Evolutionary conservation across 2,329 filamentous ascomycete genomes (phyloP).

Genomic region (Botrytis sinoallii): DNA sequence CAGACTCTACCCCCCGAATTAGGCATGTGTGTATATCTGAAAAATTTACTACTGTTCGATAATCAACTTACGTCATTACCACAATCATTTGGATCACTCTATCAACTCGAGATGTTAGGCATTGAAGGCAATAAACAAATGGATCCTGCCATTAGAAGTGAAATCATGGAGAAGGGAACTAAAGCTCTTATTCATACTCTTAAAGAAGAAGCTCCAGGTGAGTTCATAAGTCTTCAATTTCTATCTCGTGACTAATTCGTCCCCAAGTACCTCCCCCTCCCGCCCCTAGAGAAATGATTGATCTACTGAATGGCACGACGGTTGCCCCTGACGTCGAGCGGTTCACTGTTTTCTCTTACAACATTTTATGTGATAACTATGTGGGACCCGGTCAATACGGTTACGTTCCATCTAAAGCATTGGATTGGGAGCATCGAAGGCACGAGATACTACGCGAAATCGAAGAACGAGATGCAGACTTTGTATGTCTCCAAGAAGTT

Average conservation of each 20-base stretch:
- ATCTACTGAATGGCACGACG: slow-evolving; percentile 67
- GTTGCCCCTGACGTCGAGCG: slow-evolving; percentile 56
- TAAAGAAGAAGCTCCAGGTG: slow-evolving; percentile 81
- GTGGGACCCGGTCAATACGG: slow-evolving; percentile 83
- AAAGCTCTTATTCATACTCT: slow-evolving; percentile 78
- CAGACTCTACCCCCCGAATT: slow-evolving; percentile 81
- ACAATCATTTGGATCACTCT: slow-evolving; percentile 82
- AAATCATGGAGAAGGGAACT: slow-evolving; percentile 84
- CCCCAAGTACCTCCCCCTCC: slow-evolving; percentile 71
- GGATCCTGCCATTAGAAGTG: slow-evolving; percentile 70
- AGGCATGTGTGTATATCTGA: slow-evolving; percentile 93
- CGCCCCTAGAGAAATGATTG: slow-evolving; percentile 70
- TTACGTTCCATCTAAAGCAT: slow-evolving; percentile 78
- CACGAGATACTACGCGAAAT: slow-evolving; percentile 82
- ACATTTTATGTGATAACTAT: slow-evolving; percentile 92
- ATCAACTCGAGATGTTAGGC: slow-evolving; percentile 82
- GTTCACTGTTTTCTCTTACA: slow-evolving; percentile 88
- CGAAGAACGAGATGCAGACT: slow-evolving; percentile 74
- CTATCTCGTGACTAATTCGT: slow-evolving; percentile 19
- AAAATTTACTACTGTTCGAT: slow-evolving; percentile 82
- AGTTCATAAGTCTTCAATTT: slow-evolving; percentile 40
- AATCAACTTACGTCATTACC: slow-evolving; percentile 83
- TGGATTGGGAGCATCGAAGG: slow-evolving; percentile 84
- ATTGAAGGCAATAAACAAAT: slow-evolving; percentile 91
- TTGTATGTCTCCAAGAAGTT: slow-evolving; percentile 91